A percentile compares a stretch with the other conserved stretches of the same genome.
Evolutionary conservation across 2,329 filamentous ascomycete genomes (phyloP).

Genomic region (Fusarium buxicola): DNA sequence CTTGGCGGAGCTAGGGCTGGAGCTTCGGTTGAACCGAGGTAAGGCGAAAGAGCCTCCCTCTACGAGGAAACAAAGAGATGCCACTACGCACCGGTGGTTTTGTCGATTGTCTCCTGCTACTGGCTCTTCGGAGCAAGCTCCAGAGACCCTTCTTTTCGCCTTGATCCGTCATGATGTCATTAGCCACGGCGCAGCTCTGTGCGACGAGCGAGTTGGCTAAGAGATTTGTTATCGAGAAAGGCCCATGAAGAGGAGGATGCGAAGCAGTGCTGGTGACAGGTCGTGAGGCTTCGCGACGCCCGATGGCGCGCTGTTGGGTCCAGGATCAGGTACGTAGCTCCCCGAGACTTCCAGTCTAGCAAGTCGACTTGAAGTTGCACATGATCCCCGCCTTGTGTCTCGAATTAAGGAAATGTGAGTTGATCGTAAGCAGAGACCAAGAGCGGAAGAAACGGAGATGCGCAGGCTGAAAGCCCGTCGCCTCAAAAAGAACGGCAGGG

Average conservation of each 20-base stretch:
- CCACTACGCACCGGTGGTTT: slow-evolving; percentile 39
- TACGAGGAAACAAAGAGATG: neutral
- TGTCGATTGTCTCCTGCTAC: slow-evolving; percentile 46
- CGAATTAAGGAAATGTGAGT: slow-evolving; percentile 4
- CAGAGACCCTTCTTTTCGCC: slow-evolving; percentile 58
- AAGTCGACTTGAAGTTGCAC: slow-evolving; percentile 33
- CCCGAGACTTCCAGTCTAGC: slow-evolving; percentile 14
- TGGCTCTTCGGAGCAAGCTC: slow-evolving; percentile 63
- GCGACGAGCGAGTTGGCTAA: slow-evolving; percentile 21
- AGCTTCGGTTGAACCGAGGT: slow-evolving; percentile 13
- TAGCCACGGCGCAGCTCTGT: slow-evolving; percentile 22
- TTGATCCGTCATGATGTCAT: slow-evolving; percentile 51
- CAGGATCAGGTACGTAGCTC: slow-evolving; percentile 1
- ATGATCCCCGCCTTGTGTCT: slow-evolving; percentile 26
- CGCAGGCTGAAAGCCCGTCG: slow-evolving; percentile 14
- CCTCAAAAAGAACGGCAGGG: slow-evolving; percentile 32
- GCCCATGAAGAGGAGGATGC: slow-evolving; percentile 7
- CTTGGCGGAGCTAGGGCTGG: slow-evolving; percentile 24
- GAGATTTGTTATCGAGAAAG: neutral
- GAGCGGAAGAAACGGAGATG: neutral
- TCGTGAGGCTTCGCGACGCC: slow-evolving; percentile 28
- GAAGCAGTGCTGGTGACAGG: slow-evolving; percentile 21
- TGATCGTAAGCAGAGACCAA: slow-evolving; percentile 1
- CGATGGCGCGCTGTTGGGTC: slow-evolving; percentile 23
- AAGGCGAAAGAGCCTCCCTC: neutral